These are phyloP conservation scores for Falciphora oryzae DNA, from an alignment of 2,329 filamentous ascomycete species.

Conservation along the genomic window DNA sequence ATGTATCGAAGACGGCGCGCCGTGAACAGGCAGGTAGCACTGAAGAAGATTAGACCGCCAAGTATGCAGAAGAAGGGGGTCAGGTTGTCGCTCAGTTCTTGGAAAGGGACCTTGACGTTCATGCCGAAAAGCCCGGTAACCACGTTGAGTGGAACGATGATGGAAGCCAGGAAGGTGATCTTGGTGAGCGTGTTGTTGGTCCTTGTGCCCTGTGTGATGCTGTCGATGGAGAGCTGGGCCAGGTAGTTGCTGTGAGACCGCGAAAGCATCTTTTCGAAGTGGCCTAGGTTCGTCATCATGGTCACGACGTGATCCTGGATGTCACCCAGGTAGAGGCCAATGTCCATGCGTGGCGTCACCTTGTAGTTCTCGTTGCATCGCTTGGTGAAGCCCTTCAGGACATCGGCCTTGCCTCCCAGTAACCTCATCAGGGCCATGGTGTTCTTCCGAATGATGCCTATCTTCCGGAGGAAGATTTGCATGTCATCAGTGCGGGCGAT, in stretches of 20 bases:
- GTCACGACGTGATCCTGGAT: conserved; percentile 99
- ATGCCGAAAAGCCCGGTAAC: conserved; percentile 84
- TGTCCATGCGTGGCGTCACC: conserved; percentile 91
- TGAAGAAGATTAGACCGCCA: conserved; percentile 35
- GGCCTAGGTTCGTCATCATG: conserved; percentile 93
- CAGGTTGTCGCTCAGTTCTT: conserved; percentile 42
- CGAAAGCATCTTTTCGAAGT: conserved; percentile 97
- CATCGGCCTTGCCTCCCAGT: conserved; percentile 94
- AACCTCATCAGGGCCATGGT: conserved; percentile 91
- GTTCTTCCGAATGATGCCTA: conserved; percentile 88
- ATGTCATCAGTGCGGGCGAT: conserved; percentile 87
- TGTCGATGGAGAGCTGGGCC: conserved; percentile 88
- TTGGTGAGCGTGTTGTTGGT: conserved; percentile 90
- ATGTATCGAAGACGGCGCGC: not conserved
- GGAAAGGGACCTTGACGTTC: conserved; percentile 73
- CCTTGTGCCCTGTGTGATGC: conserved; percentile 78
- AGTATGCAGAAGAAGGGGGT: conserved; percentile 48
- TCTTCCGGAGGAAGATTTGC: conserved; percentile 76
- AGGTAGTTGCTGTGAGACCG: conserved; percentile 94
- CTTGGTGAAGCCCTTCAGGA: conserved; percentile 95
- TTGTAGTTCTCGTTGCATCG: conserved; percentile 97
- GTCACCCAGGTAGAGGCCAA: conserved; percentile 92
- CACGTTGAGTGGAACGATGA: conserved; percentile 93
- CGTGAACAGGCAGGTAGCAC: not conserved
- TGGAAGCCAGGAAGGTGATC: conserved; percentile 88